Conservation (phyloP, 306 rosid species). For the Benincasa hispida region DNA sequence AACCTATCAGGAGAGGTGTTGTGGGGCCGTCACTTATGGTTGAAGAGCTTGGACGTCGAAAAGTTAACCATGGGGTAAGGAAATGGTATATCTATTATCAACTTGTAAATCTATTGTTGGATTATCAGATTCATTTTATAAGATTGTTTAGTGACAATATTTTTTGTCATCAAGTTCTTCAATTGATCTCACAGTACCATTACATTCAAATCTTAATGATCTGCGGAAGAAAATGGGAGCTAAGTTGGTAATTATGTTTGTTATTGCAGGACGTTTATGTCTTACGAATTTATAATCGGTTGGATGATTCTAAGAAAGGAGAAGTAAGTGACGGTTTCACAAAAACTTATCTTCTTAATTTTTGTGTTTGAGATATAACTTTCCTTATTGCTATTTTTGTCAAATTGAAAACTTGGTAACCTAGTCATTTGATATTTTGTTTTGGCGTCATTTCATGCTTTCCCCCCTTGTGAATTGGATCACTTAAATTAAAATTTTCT, state of each 20-base stretch:
- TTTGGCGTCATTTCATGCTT: not conserved
- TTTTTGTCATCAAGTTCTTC: not conserved
- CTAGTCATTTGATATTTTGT: not conserved
- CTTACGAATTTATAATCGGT: constrained; percentile 58
- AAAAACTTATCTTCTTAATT: not conserved
- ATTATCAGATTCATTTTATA: not conserved
- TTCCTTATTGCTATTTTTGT: not conserved
- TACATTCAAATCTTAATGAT: not conserved
- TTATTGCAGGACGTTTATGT: constrained; percentile 58
- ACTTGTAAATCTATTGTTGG: not conserved
- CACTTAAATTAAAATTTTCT: not conserved
- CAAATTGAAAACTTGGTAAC: not conserved
- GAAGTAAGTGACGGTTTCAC: constrained; percentile 47
- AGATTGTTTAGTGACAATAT: not conserved
- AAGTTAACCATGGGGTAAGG: constrained; percentile 49
- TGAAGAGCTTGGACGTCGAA: constrained; percentile 59
- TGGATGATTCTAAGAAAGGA: constrained; percentile 73
- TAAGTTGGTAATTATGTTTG: constrained; percentile 7
- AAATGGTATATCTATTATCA: not conserved
- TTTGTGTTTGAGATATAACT: constrained; percentile 2
- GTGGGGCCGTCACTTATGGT: constrained; percentile 81
- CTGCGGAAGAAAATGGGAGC: constrained; percentile 1
- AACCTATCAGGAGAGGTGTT: constrained; percentile 79
- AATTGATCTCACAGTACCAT: not conserved
- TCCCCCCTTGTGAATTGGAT: not conserved